These are phyloP conservation scores for Chytridiales sp. DNA, from an alignment of 371 early-diverging fungal species.

Conservation along the genomic window DNA sequence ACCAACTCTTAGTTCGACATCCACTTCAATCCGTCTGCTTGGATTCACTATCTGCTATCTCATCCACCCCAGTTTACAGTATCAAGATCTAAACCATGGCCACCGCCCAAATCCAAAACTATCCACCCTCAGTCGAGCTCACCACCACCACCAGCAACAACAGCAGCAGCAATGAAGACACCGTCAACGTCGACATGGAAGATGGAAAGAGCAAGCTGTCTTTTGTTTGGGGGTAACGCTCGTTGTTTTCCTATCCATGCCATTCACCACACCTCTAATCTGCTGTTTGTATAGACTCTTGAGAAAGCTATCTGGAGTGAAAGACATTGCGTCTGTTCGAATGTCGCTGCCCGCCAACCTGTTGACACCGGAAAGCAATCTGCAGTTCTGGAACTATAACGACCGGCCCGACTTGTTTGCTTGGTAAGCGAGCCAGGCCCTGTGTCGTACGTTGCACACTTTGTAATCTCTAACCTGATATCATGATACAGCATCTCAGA, in stretches of 20 bases:
- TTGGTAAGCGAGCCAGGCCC: slow-evolving; percentile 40
- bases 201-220: slow-evolving; percentile 26
- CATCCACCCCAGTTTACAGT: too few species aligned
- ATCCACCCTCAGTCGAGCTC: too few species aligned
- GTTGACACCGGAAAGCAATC: slow-evolving; percentile 65
- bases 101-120: too few species aligned
- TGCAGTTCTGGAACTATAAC: slow-evolving; percentile 75
- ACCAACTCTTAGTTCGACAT: too few species aligned
- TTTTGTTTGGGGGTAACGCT: slow-evolving; percentile 45
- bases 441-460: too few species aligned
- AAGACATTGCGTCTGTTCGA: slow-evolving; percentile 37
- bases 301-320: slow-evolving; percentile 34
- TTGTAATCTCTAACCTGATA: neutral
- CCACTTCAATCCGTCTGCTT: too few species aligned
- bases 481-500: slow-evolving; percentile 51
- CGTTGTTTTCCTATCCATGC: slow-evolving; percentile 46
- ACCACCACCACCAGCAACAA: too few species aligned
- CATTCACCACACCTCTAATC: neutral
- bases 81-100: too few species aligned
- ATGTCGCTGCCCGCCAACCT: slow-evolving; percentile 68
- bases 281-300: neutral
- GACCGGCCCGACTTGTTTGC: slow-evolving; percentile 69
- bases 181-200: slow-evolving; percentile 32
- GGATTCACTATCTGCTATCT: too few species aligned
- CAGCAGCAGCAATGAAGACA: slow-evolving; percentile 3